phyloP scores from a whole-genome alignment of 129 eudicot species.

The Tagetes patula region DNA sequence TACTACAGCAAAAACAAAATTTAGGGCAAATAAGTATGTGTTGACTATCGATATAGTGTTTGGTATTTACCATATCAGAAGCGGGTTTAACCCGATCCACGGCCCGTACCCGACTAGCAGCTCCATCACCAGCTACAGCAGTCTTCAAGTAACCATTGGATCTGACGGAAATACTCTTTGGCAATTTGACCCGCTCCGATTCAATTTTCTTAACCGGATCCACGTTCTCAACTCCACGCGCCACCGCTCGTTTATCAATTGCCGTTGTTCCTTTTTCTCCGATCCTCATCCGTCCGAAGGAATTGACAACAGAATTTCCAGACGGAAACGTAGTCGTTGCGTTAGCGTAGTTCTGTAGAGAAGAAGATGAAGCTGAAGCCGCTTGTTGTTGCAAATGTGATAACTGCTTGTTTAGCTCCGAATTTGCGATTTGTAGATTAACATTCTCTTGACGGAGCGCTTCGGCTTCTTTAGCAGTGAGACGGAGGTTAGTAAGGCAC shows the following conservation, averaged over 20 bases:
- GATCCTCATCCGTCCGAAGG: slow-evolving; percentile 39
- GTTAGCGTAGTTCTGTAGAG: slow-evolving; percentile 31
- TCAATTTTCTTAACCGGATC: slow-evolving; percentile 37
- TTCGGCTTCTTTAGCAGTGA: slow-evolving; percentile 57
- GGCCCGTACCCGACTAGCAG: slow-evolving; percentile 32
- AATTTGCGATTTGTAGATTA: slow-evolving; percentile 64
- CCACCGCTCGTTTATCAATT: slow-evolving; percentile 38
- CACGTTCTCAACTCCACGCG: slow-evolving; percentile 47
- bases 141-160: slow-evolving; percentile 75
- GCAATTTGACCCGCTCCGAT: slow-evolving; percentile 59
- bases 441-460: slow-evolving; percentile 84
- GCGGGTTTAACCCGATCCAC: slow-evolving; percentile 43
- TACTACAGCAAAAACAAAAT: not conserved
- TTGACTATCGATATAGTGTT: not conserved
- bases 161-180: slow-evolving; percentile 88
- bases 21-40: not conserved
- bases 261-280: slow-evolving; percentile 35
- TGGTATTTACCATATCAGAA: slow-evolving; percentile 42
- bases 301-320: slow-evolving; percentile 29
- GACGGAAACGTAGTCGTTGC: slow-evolving; percentile 17
- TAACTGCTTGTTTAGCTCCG: slow-evolving; percentile 51
- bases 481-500: slow-evolving; percentile 59
- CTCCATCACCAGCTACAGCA: slow-evolving; percentile 37
- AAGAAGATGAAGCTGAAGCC: slow-evolving; percentile 27
- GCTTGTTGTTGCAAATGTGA: slow-evolving; percentile 41